These are phyloP conservation scores for Penicillium bovifimosum DNA, from an alignment of 495 filamentous ascomycete species.

Conservation along the genomic window DNA sequence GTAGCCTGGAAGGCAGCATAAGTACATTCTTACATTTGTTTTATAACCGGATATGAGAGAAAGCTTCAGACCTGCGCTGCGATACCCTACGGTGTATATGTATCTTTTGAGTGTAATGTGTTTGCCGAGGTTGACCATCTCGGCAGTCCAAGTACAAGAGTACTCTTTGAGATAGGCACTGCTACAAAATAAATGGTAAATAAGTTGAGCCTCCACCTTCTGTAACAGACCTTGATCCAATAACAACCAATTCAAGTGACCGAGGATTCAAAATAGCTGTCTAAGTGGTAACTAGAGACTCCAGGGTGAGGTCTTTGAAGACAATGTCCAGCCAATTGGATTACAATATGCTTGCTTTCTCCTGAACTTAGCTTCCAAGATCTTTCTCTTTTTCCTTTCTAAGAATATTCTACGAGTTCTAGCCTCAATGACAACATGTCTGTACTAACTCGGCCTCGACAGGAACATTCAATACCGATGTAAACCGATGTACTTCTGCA, in stretches of 20 bases:
- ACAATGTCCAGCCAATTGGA: conserved; percentile 6
- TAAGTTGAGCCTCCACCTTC: background rate
- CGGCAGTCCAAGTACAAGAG: background rate
- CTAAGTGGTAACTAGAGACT: conserved; percentile 4
- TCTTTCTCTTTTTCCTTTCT: background rate
- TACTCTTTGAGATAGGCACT: background rate
- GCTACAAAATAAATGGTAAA: too few relatives aligned
- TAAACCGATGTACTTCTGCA: background rate
- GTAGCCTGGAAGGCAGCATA: background rate
- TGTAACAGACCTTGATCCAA: background rate
- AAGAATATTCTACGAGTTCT: too few relatives aligned
- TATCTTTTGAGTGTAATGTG: background rate
- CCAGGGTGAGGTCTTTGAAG: conserved; percentile 2
- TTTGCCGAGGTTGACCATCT: conserved; percentile 1
- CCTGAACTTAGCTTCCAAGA: background rate
- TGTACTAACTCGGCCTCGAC: background rate
- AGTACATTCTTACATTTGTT: background rate
- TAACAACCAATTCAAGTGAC: background rate
- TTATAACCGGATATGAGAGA: too few relatives aligned
- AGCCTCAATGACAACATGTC: background rate
- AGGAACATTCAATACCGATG: too few relatives aligned
- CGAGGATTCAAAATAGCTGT: background rate
- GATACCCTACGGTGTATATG: background rate
- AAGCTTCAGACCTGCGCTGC: background rate
- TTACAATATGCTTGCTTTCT: background rate